Evolutionary conservation across 225 moss, liverwort and hornwort species (phyloP).

Genomic region (Antitrichia curtipendula): DNA sequence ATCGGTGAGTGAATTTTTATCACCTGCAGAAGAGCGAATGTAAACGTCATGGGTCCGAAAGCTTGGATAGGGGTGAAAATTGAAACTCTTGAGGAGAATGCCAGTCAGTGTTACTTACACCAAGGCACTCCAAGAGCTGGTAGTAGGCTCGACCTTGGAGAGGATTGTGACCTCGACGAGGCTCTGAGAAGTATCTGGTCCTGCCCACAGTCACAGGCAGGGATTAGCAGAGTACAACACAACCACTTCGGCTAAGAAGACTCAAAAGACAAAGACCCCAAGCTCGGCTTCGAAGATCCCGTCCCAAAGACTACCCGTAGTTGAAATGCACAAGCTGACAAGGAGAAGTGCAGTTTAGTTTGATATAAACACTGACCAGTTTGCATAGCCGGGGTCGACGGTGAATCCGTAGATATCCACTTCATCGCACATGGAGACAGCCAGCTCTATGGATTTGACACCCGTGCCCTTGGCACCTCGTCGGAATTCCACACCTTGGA

Average conservation of each 20-base stretch:
- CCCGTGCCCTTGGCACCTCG: conserved; percentile 49
- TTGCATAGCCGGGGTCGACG: conserved; percentile 34
- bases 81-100: not conserved
- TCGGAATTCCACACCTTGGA: conserved; percentile 46
- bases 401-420: conserved; percentile 51
- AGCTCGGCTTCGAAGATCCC: not conserved
- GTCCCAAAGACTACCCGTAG: not conserved
- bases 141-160: conserved; percentile 54
- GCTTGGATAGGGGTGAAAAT: not conserved
- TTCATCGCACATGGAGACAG: conserved; percentile 45
- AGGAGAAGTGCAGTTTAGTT: not conserved
- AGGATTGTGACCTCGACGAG: conserved; percentile 37
- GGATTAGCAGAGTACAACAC: not conserved
- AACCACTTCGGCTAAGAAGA: not conserved
- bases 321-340: too few relatives aligned
- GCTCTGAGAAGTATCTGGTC: conserved; percentile 44
- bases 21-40: not conserved
- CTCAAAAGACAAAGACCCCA: not conserved
- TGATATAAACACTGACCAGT: conserved; percentile 1
- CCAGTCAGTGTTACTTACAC: conserved; percentile 1
- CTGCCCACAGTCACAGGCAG: not conserved
- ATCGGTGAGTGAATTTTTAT: conserved; percentile 31
- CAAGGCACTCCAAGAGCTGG: conserved; percentile 49
- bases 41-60: not conserved
- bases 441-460: conserved; percentile 38